Conservation (phyloP, 1,284 basidiomycete species). For the Pseudozyma thailandica region DNA sequence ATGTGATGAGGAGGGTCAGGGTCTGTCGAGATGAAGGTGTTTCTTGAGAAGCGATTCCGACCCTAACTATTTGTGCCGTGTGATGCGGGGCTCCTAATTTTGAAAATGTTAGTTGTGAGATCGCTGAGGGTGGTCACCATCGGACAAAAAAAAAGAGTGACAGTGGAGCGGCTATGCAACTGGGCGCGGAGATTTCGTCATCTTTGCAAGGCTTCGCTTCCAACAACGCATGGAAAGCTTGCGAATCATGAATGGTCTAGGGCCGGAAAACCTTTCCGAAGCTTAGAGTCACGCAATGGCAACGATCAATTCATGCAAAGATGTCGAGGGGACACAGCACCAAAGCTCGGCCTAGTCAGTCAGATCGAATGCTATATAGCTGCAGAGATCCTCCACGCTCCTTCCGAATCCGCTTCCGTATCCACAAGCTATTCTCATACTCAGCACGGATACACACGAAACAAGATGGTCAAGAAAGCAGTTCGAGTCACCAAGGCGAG, state of each 20-base stretch:
- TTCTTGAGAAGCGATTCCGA: no score
- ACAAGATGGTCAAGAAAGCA: constrained; percentile 32
- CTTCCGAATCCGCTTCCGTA: not conserved
- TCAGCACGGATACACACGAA: not conserved
- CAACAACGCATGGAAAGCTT: not conserved
- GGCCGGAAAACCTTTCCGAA: no score
- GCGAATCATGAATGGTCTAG: no score
- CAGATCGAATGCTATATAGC: no score
- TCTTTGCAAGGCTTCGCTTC: constrained; percentile 1
- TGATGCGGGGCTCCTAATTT: not conserved
- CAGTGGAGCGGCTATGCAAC: constrained; percentile 21
- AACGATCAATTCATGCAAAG: no score
- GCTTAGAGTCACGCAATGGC: no score
- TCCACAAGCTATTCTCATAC: not conserved
- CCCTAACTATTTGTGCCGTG: no score
- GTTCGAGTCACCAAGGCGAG: constrained; percentile 35
- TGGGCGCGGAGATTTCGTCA: not conserved
- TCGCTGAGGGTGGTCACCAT: not conserved
- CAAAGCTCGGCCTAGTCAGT: no score
- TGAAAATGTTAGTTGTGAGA: not conserved
- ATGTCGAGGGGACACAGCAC: no score
- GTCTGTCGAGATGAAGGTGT: not conserved
- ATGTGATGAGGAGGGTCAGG: not conserved
- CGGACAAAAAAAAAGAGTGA: not conserved
- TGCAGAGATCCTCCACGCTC: no score